Percentiles rank a stretch among this genome's conserved stretches.
phyloP scores from a whole-genome alignment of 768 basidiomycete genomes.

The Termitomyces sp. region DNA sequence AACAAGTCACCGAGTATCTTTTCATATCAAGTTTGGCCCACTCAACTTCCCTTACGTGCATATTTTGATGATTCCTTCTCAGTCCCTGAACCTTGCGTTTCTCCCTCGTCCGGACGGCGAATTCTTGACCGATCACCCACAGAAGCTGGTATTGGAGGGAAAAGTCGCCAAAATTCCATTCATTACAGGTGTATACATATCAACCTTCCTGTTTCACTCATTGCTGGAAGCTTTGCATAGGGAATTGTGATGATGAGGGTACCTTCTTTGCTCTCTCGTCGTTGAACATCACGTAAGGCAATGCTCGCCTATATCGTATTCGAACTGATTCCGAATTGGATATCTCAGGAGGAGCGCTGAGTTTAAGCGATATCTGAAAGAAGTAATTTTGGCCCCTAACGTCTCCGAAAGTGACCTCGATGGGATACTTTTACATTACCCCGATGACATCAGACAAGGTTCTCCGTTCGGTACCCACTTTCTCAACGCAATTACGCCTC shows the following conservation, averaged over 20 bases:
- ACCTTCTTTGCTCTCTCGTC: constrained; percentile 42
- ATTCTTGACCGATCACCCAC: constrained; percentile 41
- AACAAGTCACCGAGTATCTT: constrained; percentile 36
- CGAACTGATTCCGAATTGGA: not conserved
- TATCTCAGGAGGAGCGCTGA: constrained; percentile 17
- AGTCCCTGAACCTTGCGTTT: constrained; percentile 45
- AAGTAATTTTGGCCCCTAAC: constrained; percentile 27
- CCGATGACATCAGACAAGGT: constrained; percentile 34
- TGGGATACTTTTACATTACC: constrained; percentile 29
- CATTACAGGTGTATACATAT: constrained; percentile 29
- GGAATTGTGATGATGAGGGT: constrained; percentile 56
- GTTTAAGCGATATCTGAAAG: constrained; percentile 22
- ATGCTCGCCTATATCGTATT: too few relatives aligned
- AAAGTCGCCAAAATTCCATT: constrained; percentile 44
- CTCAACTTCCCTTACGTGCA: not conserved
- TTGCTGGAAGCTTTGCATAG: constrained; percentile 16
- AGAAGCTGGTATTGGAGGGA: constrained; percentile 35
- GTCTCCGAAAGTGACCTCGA: constrained; percentile 23
- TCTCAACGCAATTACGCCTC: constrained; percentile 37
- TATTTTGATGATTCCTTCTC: constrained; percentile 19
- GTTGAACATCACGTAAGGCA: constrained; percentile 40
- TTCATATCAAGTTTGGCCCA: constrained; percentile 20
- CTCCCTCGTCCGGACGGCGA: constrained; percentile 43
- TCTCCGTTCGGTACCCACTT: constrained; percentile 48
- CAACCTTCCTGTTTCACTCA: constrained; percentile 1